These are phyloP conservation scores for Teunomyces atbi DNA, from an alignment of 805 yeast species.

Conservation along the genomic window DNA sequence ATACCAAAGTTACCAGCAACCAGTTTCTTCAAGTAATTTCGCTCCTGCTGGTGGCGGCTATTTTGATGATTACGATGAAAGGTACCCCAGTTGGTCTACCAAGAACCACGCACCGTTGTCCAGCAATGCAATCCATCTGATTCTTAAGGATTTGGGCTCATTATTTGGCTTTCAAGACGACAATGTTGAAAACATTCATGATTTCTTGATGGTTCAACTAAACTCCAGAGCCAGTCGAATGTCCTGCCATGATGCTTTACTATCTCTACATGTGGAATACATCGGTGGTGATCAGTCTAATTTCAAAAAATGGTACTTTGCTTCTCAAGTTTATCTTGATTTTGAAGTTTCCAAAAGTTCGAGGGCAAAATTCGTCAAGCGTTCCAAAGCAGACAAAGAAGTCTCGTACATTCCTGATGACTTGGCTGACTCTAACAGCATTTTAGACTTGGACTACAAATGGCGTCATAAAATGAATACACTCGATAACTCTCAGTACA, in stretches of 20 bases:
- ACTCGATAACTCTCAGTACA: conserved; percentile 54
- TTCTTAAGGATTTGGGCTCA: conserved; percentile 56
- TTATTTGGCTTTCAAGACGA: conserved; percentile 85
- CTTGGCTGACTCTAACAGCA: conserved; percentile 15
- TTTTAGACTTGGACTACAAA: conserved; percentile 32
- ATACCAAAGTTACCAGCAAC: conserved; percentile 5
- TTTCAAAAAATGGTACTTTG: conserved; percentile 89
- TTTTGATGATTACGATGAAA: not conserved
- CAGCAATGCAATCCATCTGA: conserved; percentile 53
- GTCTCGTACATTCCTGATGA: conserved; percentile 38
- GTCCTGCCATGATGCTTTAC: conserved; percentile 66
- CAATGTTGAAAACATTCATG: conserved; percentile 75
- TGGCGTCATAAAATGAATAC: conserved; percentile 69
- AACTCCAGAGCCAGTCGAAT: conserved; percentile 87
- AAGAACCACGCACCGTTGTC: conserved; percentile 14
- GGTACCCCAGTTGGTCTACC: conserved; percentile 11
- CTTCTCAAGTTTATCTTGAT: conserved; percentile 78
- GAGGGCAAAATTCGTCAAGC: not conserved
- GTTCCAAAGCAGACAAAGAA: conserved; percentile 31
- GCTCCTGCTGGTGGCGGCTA: not conserved
- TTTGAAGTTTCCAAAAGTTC: conserved; percentile 57
- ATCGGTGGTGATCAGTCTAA: conserved; percentile 89
- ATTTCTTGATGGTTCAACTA: conserved; percentile 72
- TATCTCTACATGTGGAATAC: conserved; percentile 82
- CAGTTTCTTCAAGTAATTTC: conserved; percentile 3